Conservation (phyloP, 257 asterid genomes). For the Fraxinus americana region DNA sequence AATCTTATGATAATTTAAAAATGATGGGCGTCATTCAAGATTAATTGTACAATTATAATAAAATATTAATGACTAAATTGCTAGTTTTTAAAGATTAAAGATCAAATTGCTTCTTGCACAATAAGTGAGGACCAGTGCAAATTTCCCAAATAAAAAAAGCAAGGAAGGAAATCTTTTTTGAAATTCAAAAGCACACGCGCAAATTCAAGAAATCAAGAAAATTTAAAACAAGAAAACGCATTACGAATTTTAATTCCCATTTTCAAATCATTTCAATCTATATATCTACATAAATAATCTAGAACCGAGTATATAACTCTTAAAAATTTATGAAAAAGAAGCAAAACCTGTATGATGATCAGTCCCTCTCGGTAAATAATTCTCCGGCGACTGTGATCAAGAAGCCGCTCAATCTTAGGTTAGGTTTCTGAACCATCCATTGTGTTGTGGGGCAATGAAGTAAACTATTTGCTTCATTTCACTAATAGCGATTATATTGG, state of each 20-base stretch:
- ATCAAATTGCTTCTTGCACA: background rate
- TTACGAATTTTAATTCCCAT: conserved; percentile 31
- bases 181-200: conserved; percentile 39
- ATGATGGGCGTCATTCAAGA: too few relatives aligned
- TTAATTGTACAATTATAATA: background rate
- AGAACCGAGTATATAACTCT: background rate
- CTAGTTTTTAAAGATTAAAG: background rate
- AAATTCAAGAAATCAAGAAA: conserved; percentile 2
- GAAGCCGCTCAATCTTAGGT: conserved; percentile 27
- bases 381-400: conserved; percentile 24
- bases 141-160: background rate
- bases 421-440: background rate
- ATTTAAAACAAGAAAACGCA: conserved; percentile 25
- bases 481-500: background rate
- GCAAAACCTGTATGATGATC: background rate
- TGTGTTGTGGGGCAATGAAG: background rate
- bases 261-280: conserved; percentile 16
- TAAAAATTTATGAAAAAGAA: background rate
- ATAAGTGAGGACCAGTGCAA: background rate
- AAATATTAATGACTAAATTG: background rate
- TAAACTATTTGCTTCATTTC: background rate
- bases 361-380: background rate
- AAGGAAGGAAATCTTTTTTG: conserved; percentile 27
- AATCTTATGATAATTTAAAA: too few relatives aligned
- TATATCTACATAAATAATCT: background rate